Evolutionary conservation across 768 basidiomycete genomes (phyloP).

Genomic region (Xanthoconium purpureum): DNA sequence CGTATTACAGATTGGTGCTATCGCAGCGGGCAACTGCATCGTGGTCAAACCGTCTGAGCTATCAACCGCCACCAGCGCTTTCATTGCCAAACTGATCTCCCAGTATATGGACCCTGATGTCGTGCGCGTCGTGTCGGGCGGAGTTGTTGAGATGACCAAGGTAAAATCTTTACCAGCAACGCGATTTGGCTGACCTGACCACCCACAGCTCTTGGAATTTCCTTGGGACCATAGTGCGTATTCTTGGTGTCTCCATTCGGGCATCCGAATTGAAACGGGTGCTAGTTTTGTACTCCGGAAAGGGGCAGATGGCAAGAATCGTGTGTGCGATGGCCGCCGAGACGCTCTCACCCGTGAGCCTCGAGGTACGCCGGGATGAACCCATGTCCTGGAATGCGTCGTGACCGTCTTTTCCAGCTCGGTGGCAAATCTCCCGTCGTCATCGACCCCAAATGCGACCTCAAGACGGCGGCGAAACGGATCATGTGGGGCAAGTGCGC

Average conservation of each 20-base stretch:
- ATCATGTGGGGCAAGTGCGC: conserved; percentile 76
- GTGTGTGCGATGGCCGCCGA: conserved; percentile 75
- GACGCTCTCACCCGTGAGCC: conserved; percentile 63
- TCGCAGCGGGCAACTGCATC: conserved; percentile 74
- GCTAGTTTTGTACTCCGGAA: conserved; percentile 54
- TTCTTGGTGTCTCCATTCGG: neutral
- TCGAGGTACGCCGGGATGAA: conserved; percentile 39
- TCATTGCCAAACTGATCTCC: conserved; percentile 65
- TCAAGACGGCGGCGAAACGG: conserved; percentile 61
- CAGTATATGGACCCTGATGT: conserved; percentile 72
- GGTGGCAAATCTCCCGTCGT: conserved; percentile 79
- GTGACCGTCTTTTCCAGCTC: conserved; percentile 38
- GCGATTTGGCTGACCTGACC: neutral
- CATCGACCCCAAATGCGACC: conserved; percentile 65
- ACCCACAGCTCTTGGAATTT: conserved; percentile 60
- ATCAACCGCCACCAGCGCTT: conserved; percentile 48
- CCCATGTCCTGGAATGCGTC: neutral
- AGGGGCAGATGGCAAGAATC: conserved; percentile 59
- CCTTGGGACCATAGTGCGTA: conserved; percentile 59
- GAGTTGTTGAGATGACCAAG: conserved; percentile 59
- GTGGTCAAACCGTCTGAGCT: conserved; percentile 78
- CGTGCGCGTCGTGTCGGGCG: conserved; percentile 68
- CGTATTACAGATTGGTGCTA: conserved; percentile 54
- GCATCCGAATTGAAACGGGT: neutral
- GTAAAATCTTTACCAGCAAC: conserved; percentile 19